Evolutionary conservation across 352 stramenopile genomes (phyloP).

Genomic region (Phytopythium mirpurense): DNA sequence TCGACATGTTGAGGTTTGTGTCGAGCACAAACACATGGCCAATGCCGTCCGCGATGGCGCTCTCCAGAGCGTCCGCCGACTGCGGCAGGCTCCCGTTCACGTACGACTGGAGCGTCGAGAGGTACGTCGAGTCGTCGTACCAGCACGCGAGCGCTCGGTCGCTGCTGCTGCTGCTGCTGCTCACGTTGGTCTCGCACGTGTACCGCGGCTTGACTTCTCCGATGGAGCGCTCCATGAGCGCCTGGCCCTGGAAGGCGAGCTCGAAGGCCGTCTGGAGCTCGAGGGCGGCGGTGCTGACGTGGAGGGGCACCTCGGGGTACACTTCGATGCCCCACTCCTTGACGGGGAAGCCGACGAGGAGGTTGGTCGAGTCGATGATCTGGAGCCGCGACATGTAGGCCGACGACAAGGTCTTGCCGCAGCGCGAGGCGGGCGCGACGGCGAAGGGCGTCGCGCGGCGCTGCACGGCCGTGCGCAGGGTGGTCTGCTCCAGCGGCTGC

Average conservation of each 20-base stretch:
- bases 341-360: slow-evolving; percentile 18
- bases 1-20: slow-evolving; percentile 1
- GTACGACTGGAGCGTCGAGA: slow-evolving; percentile 14
- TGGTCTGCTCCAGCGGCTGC: slow-evolving; percentile 29
- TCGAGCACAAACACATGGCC: slow-evolving; percentile 6
- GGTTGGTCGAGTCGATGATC: slow-evolving; percentile 17
- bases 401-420: no score
- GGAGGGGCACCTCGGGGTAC: slow-evolving; percentile 8
- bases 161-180: not conserved
- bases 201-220: slow-evolving; percentile 10
- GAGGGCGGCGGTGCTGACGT: slow-evolving; percentile 4
- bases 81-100: slow-evolving; percentile 15
- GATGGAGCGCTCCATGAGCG: slow-evolving; percentile 14
- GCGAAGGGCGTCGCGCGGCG: slow-evolving; percentile 23
- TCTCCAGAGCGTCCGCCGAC: slow-evolving; percentile 1
- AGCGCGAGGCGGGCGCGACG: slow-evolving; percentile 23
- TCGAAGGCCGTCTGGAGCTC: slow-evolving; percentile 16
- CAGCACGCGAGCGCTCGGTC: not conserved
- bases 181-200: not conserved
- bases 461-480: slow-evolving; percentile 34
- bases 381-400: slow-evolving; percentile 10
- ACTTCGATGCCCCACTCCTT: slow-evolving; percentile 22
- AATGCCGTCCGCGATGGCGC: slow-evolving; percentile 7
- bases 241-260: slow-evolving; percentile 23
- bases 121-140: not conserved